Conservation (phyloP, 177 flowering plant genomes). For the Tripterygium wilfordii region DNA sequence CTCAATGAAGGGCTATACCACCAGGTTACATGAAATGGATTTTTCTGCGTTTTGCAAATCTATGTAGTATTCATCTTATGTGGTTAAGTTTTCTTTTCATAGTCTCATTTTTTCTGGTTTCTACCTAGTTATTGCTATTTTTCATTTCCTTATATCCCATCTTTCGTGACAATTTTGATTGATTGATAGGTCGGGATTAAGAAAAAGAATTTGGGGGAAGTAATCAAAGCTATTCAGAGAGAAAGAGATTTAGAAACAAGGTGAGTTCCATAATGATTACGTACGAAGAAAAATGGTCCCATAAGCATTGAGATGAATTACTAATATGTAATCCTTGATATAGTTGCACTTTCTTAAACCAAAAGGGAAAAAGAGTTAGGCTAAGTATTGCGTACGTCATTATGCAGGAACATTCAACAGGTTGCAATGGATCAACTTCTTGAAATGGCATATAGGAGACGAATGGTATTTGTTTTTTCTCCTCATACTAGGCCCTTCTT, state of each 20-base stretch:
- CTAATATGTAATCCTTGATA: too few relatives aligned
- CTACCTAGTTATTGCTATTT: too few relatives aligned
- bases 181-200: conserved; percentile 16
- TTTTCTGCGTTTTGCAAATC: background rate
- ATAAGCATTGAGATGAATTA: too few relatives aligned
- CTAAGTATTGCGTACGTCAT: background rate
- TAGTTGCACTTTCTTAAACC: too few relatives aligned
- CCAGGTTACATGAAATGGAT: conserved; percentile 18
- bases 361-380: too few relatives aligned
- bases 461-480: conserved; percentile 20
- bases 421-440: conserved; percentile 31
- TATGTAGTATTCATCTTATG: background rate
- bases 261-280: conserved; percentile 7
- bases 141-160: too few relatives aligned
- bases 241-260: conserved; percentile 15
- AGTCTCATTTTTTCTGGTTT: background rate
- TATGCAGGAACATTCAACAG: conserved; percentile 29
- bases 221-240: conserved; percentile 17
- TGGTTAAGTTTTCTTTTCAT: background rate
- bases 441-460: conserved; percentile 30
- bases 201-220: conserved; percentile 19
- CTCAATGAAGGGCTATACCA: conserved; percentile 22
- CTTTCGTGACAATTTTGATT: background rate
- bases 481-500: background rate
- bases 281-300: too few relatives aligned